A percentile compares a stretch with the other conserved stretches of the same genome.
phyloP scores from a whole-genome alignment of 805 yeast genomes.

The Diddensiella caesifluorescens region DNA sequence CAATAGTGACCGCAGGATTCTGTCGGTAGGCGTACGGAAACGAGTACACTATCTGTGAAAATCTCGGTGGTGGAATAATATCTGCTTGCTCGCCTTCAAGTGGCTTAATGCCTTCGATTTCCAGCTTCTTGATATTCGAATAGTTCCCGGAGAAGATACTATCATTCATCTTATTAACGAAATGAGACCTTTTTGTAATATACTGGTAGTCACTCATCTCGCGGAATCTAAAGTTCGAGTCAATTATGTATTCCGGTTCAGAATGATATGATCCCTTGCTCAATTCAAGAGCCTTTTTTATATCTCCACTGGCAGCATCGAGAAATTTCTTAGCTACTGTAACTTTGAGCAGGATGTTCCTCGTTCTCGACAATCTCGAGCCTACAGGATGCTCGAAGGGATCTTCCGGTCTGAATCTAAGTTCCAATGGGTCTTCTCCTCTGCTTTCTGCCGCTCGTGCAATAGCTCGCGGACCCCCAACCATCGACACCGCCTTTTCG shows the following conservation, averaged over 20 bases:
- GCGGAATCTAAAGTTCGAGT: constrained; percentile 68
- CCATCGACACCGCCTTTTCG: constrained; percentile 39
- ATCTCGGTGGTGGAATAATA: constrained; percentile 81
- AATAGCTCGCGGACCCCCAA: constrained; percentile 45
- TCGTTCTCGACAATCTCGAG: constrained; percentile 27
- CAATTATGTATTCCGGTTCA: constrained; percentile 62
- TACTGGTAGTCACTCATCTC: constrained; percentile 86
- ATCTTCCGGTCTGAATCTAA: constrained; percentile 34
- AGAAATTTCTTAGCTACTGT: constrained; percentile 28
- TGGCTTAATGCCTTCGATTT: constrained; percentile 23
- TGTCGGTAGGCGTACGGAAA: constrained; percentile 71
- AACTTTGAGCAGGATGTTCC: constrained; percentile 32
- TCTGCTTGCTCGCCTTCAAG: constrained; percentile 35
- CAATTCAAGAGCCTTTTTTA: constrained; percentile 57
- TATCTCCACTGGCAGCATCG: constrained; percentile 35
- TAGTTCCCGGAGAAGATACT: constrained; percentile 43
- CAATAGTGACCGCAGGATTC: constrained; percentile 53
- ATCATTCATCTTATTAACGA: constrained; percentile 37
- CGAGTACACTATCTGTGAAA: constrained; percentile 72
- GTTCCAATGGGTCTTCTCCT: constrained; percentile 27
- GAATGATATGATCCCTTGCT: constrained; percentile 47
- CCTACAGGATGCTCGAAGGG: constrained; percentile 46
- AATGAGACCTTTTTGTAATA: constrained; percentile 51
- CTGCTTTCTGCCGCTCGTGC: constrained; percentile 28
- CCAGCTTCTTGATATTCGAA: constrained; percentile 37